These are phyloP conservation scores for Neocallimastix lanati DNA, from an alignment of 192 early-diverging fungal species.

Conservation along the genomic window DNA sequence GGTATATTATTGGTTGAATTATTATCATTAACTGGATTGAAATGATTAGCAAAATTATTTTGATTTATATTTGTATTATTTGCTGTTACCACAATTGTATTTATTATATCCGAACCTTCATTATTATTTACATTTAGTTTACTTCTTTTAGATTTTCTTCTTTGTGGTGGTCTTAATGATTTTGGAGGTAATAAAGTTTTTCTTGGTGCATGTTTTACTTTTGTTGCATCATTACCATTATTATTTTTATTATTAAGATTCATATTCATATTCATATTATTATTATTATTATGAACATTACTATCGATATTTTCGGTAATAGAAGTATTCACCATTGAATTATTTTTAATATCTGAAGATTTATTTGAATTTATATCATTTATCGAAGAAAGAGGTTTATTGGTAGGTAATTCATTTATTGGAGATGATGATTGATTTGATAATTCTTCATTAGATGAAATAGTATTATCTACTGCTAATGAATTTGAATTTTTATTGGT, in stretches of 20 bases:
- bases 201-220: not conserved
- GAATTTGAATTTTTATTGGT: not conserved
- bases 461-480: too few species aligned
- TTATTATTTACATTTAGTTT: not conserved
- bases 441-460: too few species aligned
- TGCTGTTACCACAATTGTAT: not conserved
- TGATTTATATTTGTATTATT: not conserved
- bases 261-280: too few species aligned
- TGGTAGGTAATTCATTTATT: too few species aligned
- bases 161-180: not conserved
- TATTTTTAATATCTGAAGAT: too few species aligned
- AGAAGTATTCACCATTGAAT: too few species aligned
- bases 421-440: too few species aligned
- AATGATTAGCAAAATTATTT: not conserved
- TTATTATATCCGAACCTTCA: not conserved
- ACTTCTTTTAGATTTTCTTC: not conserved
- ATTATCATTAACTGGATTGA: not conserved
- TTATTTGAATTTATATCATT: too few species aligned
- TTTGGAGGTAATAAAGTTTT: not conserved
- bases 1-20: not conserved
- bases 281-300: too few species aligned
- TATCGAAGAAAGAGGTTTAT: too few species aligned
- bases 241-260: too few species aligned
- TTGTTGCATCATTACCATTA: not conserved
- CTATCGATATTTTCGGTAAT: too few species aligned